Conservation (phyloP, 2,329 filamentous ascomycete species). For the Cadophora sp. region DNA sequence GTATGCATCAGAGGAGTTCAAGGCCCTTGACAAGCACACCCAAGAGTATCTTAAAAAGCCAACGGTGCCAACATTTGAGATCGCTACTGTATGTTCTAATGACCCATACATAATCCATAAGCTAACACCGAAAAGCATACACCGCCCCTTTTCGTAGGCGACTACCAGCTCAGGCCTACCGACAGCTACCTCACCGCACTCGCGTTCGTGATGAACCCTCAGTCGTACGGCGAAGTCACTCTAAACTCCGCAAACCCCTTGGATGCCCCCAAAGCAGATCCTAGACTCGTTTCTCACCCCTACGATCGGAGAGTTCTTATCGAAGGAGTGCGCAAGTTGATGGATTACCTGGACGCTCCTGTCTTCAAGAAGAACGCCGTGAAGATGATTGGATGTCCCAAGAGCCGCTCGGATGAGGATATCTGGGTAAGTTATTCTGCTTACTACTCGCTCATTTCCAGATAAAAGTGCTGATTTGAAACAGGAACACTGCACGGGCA, state of each 20-base stretch:
- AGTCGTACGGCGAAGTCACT: conserved; percentile 65
- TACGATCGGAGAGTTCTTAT: conserved; percentile 60
- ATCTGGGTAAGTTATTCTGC: conserved; percentile 44
- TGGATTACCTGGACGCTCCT: conserved; percentile 51
- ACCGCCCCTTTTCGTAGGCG: conserved; percentile 45
- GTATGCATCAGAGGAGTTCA: conserved; percentile 53
- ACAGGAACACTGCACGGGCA: conserved; percentile 52
- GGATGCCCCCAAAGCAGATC: conserved; percentile 66
- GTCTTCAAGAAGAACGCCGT: conserved; percentile 53
- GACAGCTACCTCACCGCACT: conserved; percentile 53
- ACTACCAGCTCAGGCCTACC: conserved; percentile 43
- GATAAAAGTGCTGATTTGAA: neutral
- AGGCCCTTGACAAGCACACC: conserved; percentile 51
- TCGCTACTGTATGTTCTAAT: conserved; percentile 53
- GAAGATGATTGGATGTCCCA: conserved; percentile 50
- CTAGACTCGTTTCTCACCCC: conserved; percentile 62
- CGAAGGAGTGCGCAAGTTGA: conserved; percentile 53
- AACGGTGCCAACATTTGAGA: conserved; percentile 64
- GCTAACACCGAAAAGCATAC: conserved; percentile 28
- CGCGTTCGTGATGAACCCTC: conserved; percentile 59
- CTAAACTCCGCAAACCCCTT: conserved; percentile 67
- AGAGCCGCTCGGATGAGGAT: conserved; percentile 59
- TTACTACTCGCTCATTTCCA: neutral
- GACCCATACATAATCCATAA: too few species aligned
- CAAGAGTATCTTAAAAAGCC: conserved; percentile 53